phyloP scores from a whole-genome alignment of 352 stramenopile species.

The Phytophthora pseudosyringae region DNA sequence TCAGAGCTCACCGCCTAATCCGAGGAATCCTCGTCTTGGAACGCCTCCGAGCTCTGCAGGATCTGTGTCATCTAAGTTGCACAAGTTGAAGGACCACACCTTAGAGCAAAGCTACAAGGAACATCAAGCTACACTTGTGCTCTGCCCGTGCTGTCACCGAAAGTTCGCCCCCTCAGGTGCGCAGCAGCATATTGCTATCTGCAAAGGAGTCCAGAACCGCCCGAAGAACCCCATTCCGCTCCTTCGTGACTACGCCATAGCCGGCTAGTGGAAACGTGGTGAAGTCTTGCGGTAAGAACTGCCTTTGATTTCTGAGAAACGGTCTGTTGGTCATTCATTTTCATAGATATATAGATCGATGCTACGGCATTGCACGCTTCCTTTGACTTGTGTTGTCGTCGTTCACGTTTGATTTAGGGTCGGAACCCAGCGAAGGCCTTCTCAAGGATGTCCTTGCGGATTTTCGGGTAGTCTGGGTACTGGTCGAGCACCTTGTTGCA shows the following conservation, averaged over 20 bases:
- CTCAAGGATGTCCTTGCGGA: constrained; percentile 94
- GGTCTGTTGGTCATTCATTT: constrained; percentile 27
- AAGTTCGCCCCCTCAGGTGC: constrained; percentile 84
- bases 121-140: constrained; percentile 78
- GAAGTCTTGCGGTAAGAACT: not conserved
- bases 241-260: constrained; percentile 74
- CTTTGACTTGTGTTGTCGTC: constrained; percentile 15
- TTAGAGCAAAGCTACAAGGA: constrained; percentile 77
- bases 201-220: constrained; percentile 81
- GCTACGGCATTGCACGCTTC: constrained; percentile 18
- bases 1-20: constrained; percentile 12
- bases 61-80: constrained; percentile 20
- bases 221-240: constrained; percentile 75
- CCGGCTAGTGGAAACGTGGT: constrained; percentile 38
- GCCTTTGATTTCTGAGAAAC: constrained; percentile 10
- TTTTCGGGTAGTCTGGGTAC: constrained; percentile 96
- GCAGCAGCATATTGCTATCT: constrained; percentile 88
- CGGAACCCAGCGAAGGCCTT: constrained; percentile 91
- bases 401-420: constrained; percentile 51
- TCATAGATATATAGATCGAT: constrained; percentile 32
- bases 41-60: constrained; percentile 20
- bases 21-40: constrained; percentile 18
- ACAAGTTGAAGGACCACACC: constrained; percentile 64
- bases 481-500: constrained; percentile 93
- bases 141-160: constrained; percentile 81